phyloP scores from a whole-genome alignment of 495 filamentous ascomycete genomes.

The Parachaetomium inaequale region DNA sequence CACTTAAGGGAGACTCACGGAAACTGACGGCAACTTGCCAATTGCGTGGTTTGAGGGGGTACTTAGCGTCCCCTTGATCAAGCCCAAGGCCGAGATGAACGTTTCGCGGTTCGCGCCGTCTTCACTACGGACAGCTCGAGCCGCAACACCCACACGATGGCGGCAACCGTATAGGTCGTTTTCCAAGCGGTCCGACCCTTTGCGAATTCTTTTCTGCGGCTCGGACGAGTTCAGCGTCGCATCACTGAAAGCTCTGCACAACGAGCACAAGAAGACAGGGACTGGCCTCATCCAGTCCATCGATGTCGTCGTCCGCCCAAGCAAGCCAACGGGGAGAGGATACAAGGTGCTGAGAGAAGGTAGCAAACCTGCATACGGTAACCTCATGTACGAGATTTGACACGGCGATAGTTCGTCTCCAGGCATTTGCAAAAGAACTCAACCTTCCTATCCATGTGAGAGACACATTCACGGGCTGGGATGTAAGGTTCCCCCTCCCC shows the following conservation, averaged over 20 bases:
- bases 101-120: not conserved
- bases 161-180: not conserved
- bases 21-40: not conserved
- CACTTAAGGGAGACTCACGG: not conserved
- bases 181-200: constrained; percentile 47
- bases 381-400: not conserved
- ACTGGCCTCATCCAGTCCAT: constrained; percentile 67
- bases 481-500: constrained; percentile 43
- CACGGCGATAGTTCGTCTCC: constrained; percentile 62
- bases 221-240: constrained; percentile 88
- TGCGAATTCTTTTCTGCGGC: constrained; percentile 93
- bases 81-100: not conserved
- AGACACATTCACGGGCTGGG: constrained; percentile 79
- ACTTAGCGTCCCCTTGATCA: not conserved
- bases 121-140: not conserved
- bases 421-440: constrained; percentile 58
- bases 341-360: constrained; percentile 67
- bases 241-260: constrained; percentile 67
- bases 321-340: constrained; percentile 70
- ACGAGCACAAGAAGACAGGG: constrained; percentile 52
- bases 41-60: not conserved
- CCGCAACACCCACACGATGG: not conserved
- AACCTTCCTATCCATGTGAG: constrained; percentile 66
- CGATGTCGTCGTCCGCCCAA: constrained; percentile 79
- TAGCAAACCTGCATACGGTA: constrained; percentile 31